phyloP scores from a whole-genome alignment of 2,329 filamentous ascomycete species.

The Colletotrichum filicis region DNA sequence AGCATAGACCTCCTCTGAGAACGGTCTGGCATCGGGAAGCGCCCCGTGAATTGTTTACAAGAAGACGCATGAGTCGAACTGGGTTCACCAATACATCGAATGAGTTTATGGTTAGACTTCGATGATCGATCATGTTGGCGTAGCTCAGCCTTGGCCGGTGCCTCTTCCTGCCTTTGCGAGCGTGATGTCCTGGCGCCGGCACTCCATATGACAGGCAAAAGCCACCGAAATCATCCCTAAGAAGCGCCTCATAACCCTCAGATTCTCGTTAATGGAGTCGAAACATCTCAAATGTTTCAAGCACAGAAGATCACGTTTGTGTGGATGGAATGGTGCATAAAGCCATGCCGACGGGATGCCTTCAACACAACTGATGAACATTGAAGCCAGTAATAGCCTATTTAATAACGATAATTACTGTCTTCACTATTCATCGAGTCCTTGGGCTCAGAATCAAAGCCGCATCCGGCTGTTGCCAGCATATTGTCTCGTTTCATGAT shows the following conservation, averaged over 20 bases:
- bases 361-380: not conserved
- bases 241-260: not conserved
- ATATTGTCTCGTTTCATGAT: not conserved
- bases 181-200: too few species aligned
- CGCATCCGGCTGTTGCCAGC: not conserved
- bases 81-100: not conserved
- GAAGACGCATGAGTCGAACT: not conserved
- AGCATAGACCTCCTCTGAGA: not conserved
- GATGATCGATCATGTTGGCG: not conserved
- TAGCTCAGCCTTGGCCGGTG: not conserved
- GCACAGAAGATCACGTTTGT: not conserved
- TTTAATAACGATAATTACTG: not conserved
- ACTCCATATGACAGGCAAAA: not conserved
- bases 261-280: not conserved
- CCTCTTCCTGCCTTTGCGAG: too few species aligned
- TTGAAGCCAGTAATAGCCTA: not conserved
- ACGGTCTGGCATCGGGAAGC: not conserved
- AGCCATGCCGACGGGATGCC: not conserved
- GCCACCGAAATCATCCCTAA: not conserved
- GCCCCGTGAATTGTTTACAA: not conserved
- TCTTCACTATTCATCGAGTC: not conserved
- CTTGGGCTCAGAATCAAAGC: not conserved
- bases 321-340: not conserved
- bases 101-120: not conserved
- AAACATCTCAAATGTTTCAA: not conserved